Base-by-base conservation (phyloP, 1,139 yeast species). In the Sugiyamaella grinbergsii region DNA sequence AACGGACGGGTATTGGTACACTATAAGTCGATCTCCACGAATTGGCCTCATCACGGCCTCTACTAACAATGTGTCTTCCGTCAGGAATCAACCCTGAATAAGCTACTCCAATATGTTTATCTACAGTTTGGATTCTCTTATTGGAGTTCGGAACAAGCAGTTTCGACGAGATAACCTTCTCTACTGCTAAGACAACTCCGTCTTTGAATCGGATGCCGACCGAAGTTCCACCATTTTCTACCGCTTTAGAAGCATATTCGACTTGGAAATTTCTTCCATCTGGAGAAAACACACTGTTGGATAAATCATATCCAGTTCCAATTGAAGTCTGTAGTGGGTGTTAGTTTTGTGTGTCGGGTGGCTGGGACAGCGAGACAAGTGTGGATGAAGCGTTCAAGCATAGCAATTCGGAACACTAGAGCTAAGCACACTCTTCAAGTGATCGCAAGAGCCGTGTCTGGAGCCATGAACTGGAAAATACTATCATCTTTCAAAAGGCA, bases 211-310 rank as follows among this genome's bases (percentile, higher is more conserved):
- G 86, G 67, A 94, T 84, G 36, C 98, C 99, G 60, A 94, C 78
- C 24, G 97, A 84, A 0, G 98, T 93, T 11, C 97, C 94, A 40
- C 96, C 97, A 66, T 90, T 91, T 70, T 94, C 98, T 5, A 93
- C 98, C 1, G 98, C 98, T 70, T 94, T 94, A 67, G 86, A 79
- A 39, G 99, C 99, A 64, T 94, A 94, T 71, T 94, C 98, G 20
- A 93, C 98, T 72, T 94, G 99, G 74, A 94, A 94, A 71, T 91
- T 93, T 73, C 98, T 82, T 48, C 99, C 99, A 70, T 94, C 98
- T 28, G 71, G 71, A 61, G 72, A 68, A 69, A 86, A 86, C 54
- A 90, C 95, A 74, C 95, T 85, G 74, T 91, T 91, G 42, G 96
- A 88, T 67, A 91, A 81, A 76, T 91, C 98, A 79, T 91, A 91